Evolutionary conservation across 2,329 filamentous ascomycete species (phyloP).

Genomic region (Apiospora phragmitis): DNA sequence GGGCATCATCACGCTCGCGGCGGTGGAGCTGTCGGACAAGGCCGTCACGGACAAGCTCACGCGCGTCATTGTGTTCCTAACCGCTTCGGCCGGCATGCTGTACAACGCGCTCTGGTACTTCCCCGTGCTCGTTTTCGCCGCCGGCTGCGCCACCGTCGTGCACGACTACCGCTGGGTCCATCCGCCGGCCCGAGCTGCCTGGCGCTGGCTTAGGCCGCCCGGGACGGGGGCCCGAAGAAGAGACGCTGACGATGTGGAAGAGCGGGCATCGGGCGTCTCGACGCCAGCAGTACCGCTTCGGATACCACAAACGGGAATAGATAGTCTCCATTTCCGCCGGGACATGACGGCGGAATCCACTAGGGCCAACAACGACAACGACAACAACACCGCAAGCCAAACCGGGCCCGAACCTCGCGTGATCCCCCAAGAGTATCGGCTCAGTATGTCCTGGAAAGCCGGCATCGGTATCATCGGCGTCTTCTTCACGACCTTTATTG

Average conservation of each 20-base stretch:
- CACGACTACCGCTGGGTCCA: slow-evolving; percentile 58
- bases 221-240: slow-evolving; percentile 1
- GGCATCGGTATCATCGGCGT: slow-evolving; percentile 41
- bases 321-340: too few species aligned
- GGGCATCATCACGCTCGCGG: slow-evolving; percentile 70
- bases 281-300: too few species aligned
- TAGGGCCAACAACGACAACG: neutral
- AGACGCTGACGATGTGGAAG: neutral
- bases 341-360: too few species aligned
- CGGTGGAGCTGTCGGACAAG: slow-evolving; percentile 66
- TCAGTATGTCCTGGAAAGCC: slow-evolving; percentile 46
- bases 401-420: slow-evolving; percentile 26
- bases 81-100: slow-evolving; percentile 63
- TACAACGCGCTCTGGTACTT: slow-evolving; percentile 79
- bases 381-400: neutral
- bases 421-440: slow-evolving; percentile 32
- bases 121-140: slow-evolving; percentile 60
- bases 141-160: slow-evolving; percentile 51
- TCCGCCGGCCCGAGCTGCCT: slow-evolving; percentile 25
- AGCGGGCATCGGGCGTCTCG: neutral
- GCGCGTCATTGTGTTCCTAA: slow-evolving; percentile 62
- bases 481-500: slow-evolving; percentile 59
- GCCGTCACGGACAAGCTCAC: slow-evolving; percentile 66
- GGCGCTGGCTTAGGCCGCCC: neutral
- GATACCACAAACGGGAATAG: too few species aligned